phyloP scores from a whole-genome alignment of 1,139 yeast genomes.

The Taphrina populina region DNA sequence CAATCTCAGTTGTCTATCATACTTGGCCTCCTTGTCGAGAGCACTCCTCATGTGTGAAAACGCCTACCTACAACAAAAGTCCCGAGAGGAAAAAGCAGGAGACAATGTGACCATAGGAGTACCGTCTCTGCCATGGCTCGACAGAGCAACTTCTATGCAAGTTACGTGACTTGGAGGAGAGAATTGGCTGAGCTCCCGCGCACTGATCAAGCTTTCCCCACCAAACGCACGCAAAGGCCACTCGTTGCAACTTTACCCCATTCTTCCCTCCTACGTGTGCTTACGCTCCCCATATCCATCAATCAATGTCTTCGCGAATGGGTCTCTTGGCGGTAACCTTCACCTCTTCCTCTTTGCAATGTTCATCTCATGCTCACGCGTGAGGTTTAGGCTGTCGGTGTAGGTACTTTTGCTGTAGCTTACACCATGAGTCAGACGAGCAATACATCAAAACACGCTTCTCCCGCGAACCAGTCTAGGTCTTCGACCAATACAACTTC shows the following conservation, averaged over 20 bases:
- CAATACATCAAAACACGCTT: constrained; percentile 23
- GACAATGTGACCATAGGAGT: no score
- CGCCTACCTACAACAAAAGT: no score
- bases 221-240: no score
- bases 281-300: not conserved
- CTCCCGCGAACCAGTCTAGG: constrained; percentile 30
- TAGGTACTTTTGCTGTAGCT: constrained; percentile 6
- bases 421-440: constrained; percentile 12
- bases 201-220: no score
- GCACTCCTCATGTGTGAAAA: no score
- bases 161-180: no score
- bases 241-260: no score
- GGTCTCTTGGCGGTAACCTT: constrained; percentile 15
- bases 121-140: no score
- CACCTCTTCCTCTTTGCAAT: not conserved
- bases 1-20: constrained; percentile 83
- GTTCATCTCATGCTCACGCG: not conserved
- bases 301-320: constrained; percentile 23
- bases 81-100: no score
- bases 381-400: constrained; percentile 5
- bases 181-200: no score
- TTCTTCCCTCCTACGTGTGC: no score
- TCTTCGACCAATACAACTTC: constrained; percentile 8
- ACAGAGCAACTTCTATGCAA: no score
- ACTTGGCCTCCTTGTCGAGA: constrained; percentile 46